These are phyloP conservation scores for Dipodascus geniculatus DNA, from an alignment of 805 yeast genomes.

Conservation along the genomic window DNA sequence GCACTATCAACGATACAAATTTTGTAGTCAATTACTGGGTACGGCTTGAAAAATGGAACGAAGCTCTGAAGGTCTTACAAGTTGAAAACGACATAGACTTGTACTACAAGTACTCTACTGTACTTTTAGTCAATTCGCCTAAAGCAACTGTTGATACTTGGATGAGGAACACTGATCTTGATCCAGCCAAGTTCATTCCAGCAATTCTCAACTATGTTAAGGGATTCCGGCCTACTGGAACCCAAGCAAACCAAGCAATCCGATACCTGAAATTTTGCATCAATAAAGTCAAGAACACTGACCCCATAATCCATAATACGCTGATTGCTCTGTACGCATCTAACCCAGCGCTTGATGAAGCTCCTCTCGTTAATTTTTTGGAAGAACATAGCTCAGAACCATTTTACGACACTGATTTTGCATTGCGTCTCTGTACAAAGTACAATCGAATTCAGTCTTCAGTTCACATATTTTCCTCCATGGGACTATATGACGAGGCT, in stretches of 20 bases:
- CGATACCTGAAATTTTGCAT: constrained; percentile 49
- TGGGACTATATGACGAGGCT: constrained; percentile 71
- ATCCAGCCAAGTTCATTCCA: constrained; percentile 59
- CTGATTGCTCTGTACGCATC: constrained; percentile 56
- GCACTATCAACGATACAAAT: constrained; percentile 51
- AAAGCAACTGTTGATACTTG: constrained; percentile 63
- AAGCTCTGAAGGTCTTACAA: constrained; percentile 48
- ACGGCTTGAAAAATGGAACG: constrained; percentile 58
- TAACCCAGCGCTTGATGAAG: constrained; percentile 32
- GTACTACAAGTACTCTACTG: constrained; percentile 59
- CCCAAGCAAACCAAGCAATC: constrained; percentile 49
- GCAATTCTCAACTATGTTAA: constrained; percentile 56
- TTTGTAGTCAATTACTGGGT: constrained; percentile 63
- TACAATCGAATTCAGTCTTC: constrained; percentile 52
- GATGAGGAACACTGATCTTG: constrained; percentile 45
- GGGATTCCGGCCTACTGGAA: constrained; percentile 15
- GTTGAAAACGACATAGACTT: constrained; percentile 36
- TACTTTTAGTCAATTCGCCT: constrained; percentile 57
- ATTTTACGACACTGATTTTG: constrained; percentile 57
- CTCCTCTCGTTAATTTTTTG: constrained; percentile 38
- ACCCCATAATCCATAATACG: constrained; percentile 52
- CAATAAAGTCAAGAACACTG: constrained; percentile 32
- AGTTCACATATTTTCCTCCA: constrained; percentile 54
- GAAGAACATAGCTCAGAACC: constrained; percentile 27
- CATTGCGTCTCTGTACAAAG: constrained; percentile 59